Evolutionary conservation across 768 basidiomycete species (phyloP), one percentile per base, ranked within the genome.

Genomic region (Strobilomyces echinocephalus): DNA sequence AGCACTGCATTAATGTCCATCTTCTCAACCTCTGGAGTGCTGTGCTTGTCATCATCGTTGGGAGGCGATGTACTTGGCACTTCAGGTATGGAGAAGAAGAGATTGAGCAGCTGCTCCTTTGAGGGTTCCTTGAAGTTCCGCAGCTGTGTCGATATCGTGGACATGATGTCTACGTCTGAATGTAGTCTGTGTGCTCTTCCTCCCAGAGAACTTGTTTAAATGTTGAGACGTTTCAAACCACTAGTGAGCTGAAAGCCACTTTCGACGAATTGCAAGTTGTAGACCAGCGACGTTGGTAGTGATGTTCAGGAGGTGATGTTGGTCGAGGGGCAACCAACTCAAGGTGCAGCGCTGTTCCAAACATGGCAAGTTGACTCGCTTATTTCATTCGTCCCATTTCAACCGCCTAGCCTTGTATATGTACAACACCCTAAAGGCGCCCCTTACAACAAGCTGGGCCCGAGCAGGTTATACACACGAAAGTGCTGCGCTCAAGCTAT

Each of bases 71-170:
- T 52, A 20, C 46, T 39, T 34, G 61, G 61, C 9, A 49, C 65
- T 39, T 82, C 73, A 20, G 90, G 90, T 45, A 93, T 74, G 20
- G 92, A 89, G 76, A 95, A 95, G 82, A 87, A 94, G 56, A 88
- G 81, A 53, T 91, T 76, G 9, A 86, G 85, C 46, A 86, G 73
- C 69, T 95, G 86, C 51, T 95, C 93, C 72, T 85, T 92, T 8
- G 88, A 86, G 43, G 91, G 91, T 71, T 95, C 93, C 76, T 89
- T 91, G 79, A 94, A 93, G 65, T 89, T 82, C 51, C 93, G 84
- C 42, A 97, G 81, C 58, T 93, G 89, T 21, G 89, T 88, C 45
- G 87, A 89, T 65, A 92, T 92, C 48, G 83, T 87, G 36, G 88
- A 76, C 90, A 91, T 91, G 56, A 48, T 53, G 48, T 14, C 45